Evolutionary conservation across 106 monocot species (phyloP).

Genomic region (Posidonia australis): DNA sequence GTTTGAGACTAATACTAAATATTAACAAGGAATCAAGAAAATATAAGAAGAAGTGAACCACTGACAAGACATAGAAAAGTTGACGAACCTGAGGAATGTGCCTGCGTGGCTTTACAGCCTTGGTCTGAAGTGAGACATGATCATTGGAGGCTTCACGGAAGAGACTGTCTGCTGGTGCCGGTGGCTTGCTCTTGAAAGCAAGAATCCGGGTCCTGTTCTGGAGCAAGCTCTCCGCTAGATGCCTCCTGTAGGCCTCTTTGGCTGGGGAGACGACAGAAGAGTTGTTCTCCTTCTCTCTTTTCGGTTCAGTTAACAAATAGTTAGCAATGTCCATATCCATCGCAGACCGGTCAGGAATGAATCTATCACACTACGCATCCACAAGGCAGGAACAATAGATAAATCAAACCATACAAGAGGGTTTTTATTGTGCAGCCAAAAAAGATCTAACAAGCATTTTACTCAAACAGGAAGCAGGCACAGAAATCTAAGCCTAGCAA

Average conservation of each 20-base stretch:
- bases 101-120: conserved; percentile 2
- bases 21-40: background rate
- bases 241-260: conserved; percentile 18
- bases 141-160: conserved; percentile 12
- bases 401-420: background rate
- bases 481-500: no score
- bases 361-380: conserved; percentile 8
- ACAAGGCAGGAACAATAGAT: background rate
- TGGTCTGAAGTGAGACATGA: conserved; percentile 36
- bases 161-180: background rate
- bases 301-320: conserved; percentile 4
- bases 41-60: background rate
- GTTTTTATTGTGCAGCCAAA: background rate
- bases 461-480: no score
- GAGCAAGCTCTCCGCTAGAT: conserved; percentile 11
- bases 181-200: conserved; percentile 20
- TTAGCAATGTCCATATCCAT: conserved; percentile 11
- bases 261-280: conserved; percentile 7
- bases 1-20: background rate
- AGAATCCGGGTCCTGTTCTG: conserved; percentile 18
- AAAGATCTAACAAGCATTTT: background rate
- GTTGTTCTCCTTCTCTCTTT: conserved; percentile 1
- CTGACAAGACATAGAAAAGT: background rate
- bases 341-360: conserved; percentile 11
- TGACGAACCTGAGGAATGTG: conserved; percentile 2